Base-by-base conservation (phyloP, 83 land plant species). In the Picea abies region DNA sequence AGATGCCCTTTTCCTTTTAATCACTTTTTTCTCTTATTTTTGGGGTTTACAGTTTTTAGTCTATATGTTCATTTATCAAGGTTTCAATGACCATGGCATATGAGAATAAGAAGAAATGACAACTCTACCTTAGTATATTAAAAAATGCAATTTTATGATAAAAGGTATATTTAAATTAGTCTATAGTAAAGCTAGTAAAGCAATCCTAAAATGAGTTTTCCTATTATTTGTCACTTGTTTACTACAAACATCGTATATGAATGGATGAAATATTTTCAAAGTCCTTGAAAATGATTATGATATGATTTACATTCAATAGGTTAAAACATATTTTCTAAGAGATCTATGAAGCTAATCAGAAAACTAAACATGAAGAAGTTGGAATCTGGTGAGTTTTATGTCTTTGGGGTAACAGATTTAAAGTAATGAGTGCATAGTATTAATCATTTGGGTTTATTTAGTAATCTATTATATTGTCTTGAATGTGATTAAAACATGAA, bases 81-180 rank as follows among this genome's bases (percentile, higher is more conserved):
- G 91, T 97, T 44, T 96, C 98, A 75, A 92, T 96, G 95, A 84
- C 76, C 76, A 91, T 85, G 62, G 96, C 96, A 60, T 87, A 39
- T 39, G 41, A 39, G 41, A 39, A 85, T 66, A 83, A 86, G 82
- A 94, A 96, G 86, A 91, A 87, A 82, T 94, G 98, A 95, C 97
- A 96, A 2, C 90, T 96, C 29, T 96, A 96, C 83, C 89, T 96
- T 60, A 94, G 97, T 85, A 96, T 96, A 41, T 26, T 26, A 26
- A 96, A 96, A 80, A 96, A 96, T 72, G 93, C 96, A 19, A 96
- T 96, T 79, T 80, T 96, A 96, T 84, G 98, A 96, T 87, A 97
- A 95, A 69, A 93, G 95, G 98, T 96, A 88, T 71, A 77, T 69
- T 65, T 65, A 63, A 39, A 4, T 39, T 3, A 39, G 41, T 69